Percentiles rank a stretch among this genome's conserved stretches.
Evolutionary conservation across 106 monocot genomes (phyloP).

Genomic region (Dendrobium nobile): DNA sequence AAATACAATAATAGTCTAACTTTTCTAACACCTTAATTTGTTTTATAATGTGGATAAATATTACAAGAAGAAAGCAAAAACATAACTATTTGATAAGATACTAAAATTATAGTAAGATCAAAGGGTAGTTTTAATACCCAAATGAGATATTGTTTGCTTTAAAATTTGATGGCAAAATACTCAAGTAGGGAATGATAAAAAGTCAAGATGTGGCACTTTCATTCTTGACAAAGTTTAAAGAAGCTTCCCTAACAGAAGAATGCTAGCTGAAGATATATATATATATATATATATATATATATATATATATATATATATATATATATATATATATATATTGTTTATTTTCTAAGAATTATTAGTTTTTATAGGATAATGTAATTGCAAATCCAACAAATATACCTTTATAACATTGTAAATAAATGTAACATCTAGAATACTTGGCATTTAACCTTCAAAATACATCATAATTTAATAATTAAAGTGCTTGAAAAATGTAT

Average conservation of each 20-base stretch:
- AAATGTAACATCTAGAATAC: slow-evolving; percentile 84
- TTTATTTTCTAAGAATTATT: background rate
- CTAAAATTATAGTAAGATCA: background rate
- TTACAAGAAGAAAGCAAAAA: too few species aligned
- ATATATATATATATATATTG: too few species aligned
- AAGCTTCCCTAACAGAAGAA: background rate
- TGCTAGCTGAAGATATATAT: background rate
- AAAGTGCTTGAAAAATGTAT: too few species aligned
- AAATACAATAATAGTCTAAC: too few species aligned
- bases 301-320: too few species aligned
- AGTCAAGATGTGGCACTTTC: background rate
- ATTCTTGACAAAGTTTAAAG: background rate
- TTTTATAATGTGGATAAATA: too few species aligned
- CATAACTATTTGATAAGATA: background rate
- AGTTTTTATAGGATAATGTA: background rate
- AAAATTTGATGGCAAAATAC: background rate
- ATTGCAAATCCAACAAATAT: background rate
- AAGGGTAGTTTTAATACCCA: background rate
- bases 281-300: too few species aligned
- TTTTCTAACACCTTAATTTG: too few species aligned
- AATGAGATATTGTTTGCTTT: background rate
- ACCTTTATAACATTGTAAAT: slow-evolving; percentile 98
- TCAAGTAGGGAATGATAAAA: background rate
- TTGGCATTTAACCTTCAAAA: slow-evolving; percentile 81
- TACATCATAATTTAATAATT: background rate